These are phyloP conservation scores for Ashbya aceris DNA, from an alignment of 1,139 yeast species.

Conservation along the genomic window DNA sequence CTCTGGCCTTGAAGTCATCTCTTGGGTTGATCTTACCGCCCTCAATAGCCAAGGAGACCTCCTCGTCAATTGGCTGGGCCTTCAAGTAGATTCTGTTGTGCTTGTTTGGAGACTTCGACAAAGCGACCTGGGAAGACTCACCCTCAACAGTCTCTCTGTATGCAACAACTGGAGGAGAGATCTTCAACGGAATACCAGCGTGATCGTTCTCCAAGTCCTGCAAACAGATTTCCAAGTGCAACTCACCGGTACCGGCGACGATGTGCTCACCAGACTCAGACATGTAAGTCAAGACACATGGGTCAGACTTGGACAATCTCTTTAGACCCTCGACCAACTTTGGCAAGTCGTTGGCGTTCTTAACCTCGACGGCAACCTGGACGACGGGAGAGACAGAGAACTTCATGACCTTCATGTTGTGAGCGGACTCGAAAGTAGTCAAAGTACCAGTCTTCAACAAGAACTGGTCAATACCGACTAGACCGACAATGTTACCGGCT, in stretches of 20 bases:
- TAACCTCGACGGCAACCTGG: constrained; percentile 98
- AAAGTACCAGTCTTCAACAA: constrained; percentile 98
- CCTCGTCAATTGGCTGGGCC: constrained; percentile 95
- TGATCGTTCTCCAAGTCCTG: constrained; percentile 95
- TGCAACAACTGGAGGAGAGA: constrained; percentile 95
- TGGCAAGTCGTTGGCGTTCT: constrained; percentile 99
- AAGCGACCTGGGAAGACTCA: constrained; percentile 91
- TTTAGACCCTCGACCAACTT: constrained; percentile 99
- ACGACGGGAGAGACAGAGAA: constrained; percentile 99
- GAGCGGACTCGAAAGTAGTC: constrained; percentile 93
- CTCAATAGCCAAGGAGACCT: constrained; percentile 88
- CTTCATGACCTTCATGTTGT: constrained; percentile 99
- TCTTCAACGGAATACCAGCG: constrained; percentile 98
- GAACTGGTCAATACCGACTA: constrained; percentile 99
- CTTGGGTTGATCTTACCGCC: constrained; percentile 84
- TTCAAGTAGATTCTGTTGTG: constrained; percentile 99
- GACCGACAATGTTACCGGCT: constrained; percentile 99
- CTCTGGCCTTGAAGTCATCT: constrained; percentile 99
- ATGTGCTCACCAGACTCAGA: constrained; percentile 97
- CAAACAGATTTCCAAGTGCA: constrained; percentile 97
- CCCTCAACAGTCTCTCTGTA: constrained; percentile 97
- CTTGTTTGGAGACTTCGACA: constrained; percentile 99
- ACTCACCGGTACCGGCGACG: constrained; percentile 99
- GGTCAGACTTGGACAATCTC: constrained; percentile 99
- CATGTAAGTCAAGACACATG: constrained; percentile 88